phyloP scores from a whole-genome alignment of 805 yeast genomes.

The Ogataea paradorogensis region DNA sequence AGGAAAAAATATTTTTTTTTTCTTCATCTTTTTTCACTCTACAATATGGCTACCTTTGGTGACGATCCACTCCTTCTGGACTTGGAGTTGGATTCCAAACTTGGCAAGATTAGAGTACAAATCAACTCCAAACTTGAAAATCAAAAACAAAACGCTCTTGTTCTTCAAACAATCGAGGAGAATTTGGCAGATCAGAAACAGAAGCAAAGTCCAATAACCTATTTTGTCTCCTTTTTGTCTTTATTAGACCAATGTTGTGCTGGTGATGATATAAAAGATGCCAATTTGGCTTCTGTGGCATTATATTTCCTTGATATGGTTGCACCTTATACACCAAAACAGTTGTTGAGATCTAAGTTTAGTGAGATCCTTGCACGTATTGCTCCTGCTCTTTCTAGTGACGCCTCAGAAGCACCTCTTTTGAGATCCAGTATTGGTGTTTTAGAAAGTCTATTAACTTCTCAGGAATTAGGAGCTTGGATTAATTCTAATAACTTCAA shows the following conservation, averaged over 20 bases:
- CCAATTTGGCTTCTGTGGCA: conserved; percentile 66
- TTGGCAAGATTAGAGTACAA: conserved; percentile 69
- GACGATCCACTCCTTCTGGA: conserved; percentile 10
- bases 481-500: conserved; percentile 45
- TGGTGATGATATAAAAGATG: conserved; percentile 53
- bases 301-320: conserved; percentile 80
- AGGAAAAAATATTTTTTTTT: conserved; percentile 8
- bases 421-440: conserved; percentile 83
- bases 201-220: conserved; percentile 68
- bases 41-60: conserved; percentile 10
- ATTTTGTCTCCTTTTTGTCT: conserved; percentile 80
- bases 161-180: conserved; percentile 87
- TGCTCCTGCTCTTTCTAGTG: conserved; percentile 74
- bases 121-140: conserved; percentile 76
- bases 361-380: conserved; percentile 72
- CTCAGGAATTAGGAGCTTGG: conserved; percentile 86
- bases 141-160: conserved; percentile 80
- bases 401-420: conserved; percentile 73
- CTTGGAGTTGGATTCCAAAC: conserved; percentile 57
- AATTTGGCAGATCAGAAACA: conserved; percentile 67
- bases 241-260: conserved; percentile 70
- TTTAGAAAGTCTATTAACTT: conserved; percentile 70
- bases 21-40: background rate
- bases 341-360: conserved; percentile 70
- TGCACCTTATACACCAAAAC: conserved; percentile 67